Base-by-base conservation (phyloP, 805 yeast genomes). In the Candida stauntonica region DNA sequence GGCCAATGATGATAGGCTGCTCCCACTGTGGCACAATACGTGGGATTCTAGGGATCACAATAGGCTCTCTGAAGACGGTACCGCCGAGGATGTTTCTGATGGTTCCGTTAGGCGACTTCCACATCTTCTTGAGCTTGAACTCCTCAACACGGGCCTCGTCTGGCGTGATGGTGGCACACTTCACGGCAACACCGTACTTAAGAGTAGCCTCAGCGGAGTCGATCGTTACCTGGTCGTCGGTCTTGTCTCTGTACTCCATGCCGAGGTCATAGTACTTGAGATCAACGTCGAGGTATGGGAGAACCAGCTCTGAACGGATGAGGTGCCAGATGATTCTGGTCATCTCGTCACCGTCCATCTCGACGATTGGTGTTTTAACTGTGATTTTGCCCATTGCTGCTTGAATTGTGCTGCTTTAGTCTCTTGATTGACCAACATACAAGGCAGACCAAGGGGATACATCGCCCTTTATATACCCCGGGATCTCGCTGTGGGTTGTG, bases 81-180 rank as follows among this genome's bases (percentile, higher is more conserved):
- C 98, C 98, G 35, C 96, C 96, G 44, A 91, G 70, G 46, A 91
- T 82, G 70, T 91, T 91, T 68, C 98, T 81, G 62, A 91, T 86
- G 35, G 98, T 91, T 44, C 98, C 98, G 66, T 91, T 91, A 48
- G 98, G 98, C 13, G 96, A 86, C 44, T 83, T 73, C 97, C 97
- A 91, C 98, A 91, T 91, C 64, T 88, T 84, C 70, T 91, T 88
- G 63, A 91, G 74, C 40, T 75, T 68, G 65, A 87, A 91, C 65
- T 91, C 98, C 63, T 85, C 70, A 37, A 91, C 97, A 57, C 98
- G 79, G 33, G 86, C 93, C 69, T 91, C 98, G 60, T 86, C 95
- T 7, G 98, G 97, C n/a, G 98, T 91, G 62, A 91, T 91, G 36
- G 98, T 91, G 41, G 98, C 98, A 70, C 98, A 91, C 69, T 91